Conservation (phyloP, 2,329 filamentous ascomycete species). For the Fusarium sp. region DNA sequence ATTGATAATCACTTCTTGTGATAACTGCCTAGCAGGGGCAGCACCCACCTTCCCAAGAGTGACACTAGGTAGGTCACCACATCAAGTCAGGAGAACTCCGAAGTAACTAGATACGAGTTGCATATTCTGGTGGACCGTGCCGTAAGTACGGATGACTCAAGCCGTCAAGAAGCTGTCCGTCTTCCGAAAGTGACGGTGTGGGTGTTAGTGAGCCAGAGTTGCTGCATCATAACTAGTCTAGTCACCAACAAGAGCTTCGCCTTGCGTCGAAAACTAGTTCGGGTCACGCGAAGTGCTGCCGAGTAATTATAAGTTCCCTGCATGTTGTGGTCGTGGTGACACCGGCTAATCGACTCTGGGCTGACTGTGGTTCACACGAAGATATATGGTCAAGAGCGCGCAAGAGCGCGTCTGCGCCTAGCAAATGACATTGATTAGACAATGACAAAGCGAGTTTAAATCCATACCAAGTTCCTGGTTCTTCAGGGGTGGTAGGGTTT, state of each 20-base stretch:
- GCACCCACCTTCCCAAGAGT: not conserved
- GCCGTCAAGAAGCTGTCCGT: slow-evolving; percentile 16
- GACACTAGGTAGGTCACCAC: not conserved
- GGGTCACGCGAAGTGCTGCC: slow-evolving; percentile 1
- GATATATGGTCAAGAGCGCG: slow-evolving; percentile 8
- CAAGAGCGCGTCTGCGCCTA: slow-evolving; percentile 16
- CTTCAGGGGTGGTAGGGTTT: slow-evolving; percentile 37
- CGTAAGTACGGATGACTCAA: slow-evolving; percentile 6
- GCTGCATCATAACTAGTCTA: slow-evolving; percentile 28
- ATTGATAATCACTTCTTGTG: not conserved
- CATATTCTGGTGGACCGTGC: slow-evolving; percentile 11
- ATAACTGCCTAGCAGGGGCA: slow-evolving; percentile 19
- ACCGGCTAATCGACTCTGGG: slow-evolving; percentile 15
- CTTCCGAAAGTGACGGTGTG: slow-evolving; percentile 32
- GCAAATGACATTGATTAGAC: slow-evolving; percentile 27
- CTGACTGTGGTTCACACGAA: not conserved
- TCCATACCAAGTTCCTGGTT: slow-evolving; percentile 24
- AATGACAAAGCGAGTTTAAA: slow-evolving; percentile 17
- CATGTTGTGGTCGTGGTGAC: slow-evolving; percentile 6
- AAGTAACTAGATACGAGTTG: not conserved
- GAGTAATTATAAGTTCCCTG: slow-evolving; percentile 23
- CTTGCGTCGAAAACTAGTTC: slow-evolving; percentile 21
- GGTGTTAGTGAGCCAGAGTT: slow-evolving; percentile 19
- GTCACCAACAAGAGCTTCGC: slow-evolving; percentile 38
- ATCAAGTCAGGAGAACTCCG: slow-evolving; percentile 15